Base-by-base conservation (phyloP, 805 yeast genomes). In the Kodamaea nitidulidarum region DNA sequence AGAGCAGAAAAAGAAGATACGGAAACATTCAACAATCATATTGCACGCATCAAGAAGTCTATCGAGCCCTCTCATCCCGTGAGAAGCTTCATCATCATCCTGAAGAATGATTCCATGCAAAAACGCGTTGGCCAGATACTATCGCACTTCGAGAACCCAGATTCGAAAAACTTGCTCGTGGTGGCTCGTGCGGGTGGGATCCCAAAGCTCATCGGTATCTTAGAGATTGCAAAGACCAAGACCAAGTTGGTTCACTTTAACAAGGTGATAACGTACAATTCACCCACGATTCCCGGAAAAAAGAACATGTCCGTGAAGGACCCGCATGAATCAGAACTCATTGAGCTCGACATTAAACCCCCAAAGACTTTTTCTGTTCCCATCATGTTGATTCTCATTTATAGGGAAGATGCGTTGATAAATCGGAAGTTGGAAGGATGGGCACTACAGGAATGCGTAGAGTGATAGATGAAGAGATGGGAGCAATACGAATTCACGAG, bases 331-430 rank as follows among this genome's bases (percentile, higher is more conserved):
- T 10, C 7, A 12, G 32, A 30, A 7, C 32, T 30, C 15, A 11
- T 30, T 16, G 20, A 39, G 4, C 38, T 46, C 6, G 48, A 40
- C 20, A 44, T 56, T n/a, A 39, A 39, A 17, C 60, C 59, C n/a
- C 47, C 42, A 12, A 54, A 54, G 37, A 50, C 42, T 27, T 55
- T 47, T 33, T 41, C 43, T 18, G 40, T 54, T 6, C 54, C 59
- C 8, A 39, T 54, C 4, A 41, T 56, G 42, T 45, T 48, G 14
- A 39, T 54, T 6, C 33, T 52, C 12, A 40, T 55, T 18, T 41
- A 39, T 18, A 20, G 22, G 12, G 39, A 16, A 6, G 47, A 41
- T 16, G 15, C 18, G 14, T 27, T 36, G 18, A 32, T 32, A 15
- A 24, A 35, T 3, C 22, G 40, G 32, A 31, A 24, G 10, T 20